phyloP scores from a whole-genome alignment of 805 yeast species.

The Candida chilensis region DNA sequence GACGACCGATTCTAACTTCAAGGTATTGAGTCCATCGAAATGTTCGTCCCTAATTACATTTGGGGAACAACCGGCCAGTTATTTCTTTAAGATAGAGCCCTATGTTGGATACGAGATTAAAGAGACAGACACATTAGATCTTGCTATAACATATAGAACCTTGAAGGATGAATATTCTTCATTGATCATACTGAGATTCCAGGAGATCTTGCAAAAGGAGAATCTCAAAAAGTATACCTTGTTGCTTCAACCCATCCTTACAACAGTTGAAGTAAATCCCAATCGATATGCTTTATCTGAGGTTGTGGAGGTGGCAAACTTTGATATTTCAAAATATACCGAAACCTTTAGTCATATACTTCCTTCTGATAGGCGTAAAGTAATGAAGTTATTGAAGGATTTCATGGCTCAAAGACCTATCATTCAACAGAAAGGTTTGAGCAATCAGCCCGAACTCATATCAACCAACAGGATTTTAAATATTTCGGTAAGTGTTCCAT shows the following conservation, averaged over 20 bases:
- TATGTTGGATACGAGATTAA: conserved; percentile 5
- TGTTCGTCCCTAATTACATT: conserved; percentile 37
- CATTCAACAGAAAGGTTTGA: no score
- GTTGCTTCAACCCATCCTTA: conserved; percentile 8
- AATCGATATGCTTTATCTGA: no score
- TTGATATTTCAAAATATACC: background rate
- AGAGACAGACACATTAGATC: conserved; percentile 24
- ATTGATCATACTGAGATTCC: conserved; percentile 11
- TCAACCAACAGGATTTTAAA: conserved; percentile 15
- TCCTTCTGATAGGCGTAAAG: background rate
- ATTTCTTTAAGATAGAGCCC: conserved; percentile 43
- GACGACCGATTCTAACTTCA: conserved; percentile 17
- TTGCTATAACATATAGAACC: conserved; percentile 36
- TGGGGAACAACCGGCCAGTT: conserved; percentile 63
- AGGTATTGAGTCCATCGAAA: conserved; percentile 17
- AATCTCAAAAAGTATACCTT: conserved; percentile 9
- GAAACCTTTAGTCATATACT: background rate
- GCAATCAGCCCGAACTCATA: no score
- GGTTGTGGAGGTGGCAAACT: no score
- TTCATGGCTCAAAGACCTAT: background rate
- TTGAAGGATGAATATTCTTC: conserved; percentile 33
- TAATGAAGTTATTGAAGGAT: background rate
- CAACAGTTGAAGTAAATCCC: no score
- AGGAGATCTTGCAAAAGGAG: conserved; percentile 3
- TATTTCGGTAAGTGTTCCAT: conserved; percentile 57